Evolutionary conservation across 1,139 yeast genomes (phyloP).

Genomic region (Scheffersomyces cryptocercus): DNA sequence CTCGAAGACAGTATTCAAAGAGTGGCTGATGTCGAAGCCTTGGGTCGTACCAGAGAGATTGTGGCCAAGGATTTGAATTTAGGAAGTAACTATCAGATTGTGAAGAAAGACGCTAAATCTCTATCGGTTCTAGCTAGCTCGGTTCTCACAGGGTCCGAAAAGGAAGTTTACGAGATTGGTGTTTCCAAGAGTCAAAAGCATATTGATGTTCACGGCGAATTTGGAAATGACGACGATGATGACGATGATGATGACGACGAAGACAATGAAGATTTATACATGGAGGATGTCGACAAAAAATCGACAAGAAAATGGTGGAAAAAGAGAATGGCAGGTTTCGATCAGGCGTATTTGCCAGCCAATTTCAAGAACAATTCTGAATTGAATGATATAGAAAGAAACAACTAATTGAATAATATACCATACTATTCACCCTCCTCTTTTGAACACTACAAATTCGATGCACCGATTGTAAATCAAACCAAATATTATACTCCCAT

Average conservation of each 20-base stretch:
- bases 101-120: constrained; percentile 9
- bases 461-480: too few relatives aligned
- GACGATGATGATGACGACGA: constrained; percentile 32
- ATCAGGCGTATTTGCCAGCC: not conserved
- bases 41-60: constrained; percentile 81
- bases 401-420: too few relatives aligned
- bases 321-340: constrained; percentile 30
- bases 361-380: not conserved
- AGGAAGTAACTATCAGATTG: constrained; percentile 43
- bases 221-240: constrained; percentile 15
- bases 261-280: constrained; percentile 29
- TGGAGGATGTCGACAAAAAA: constrained; percentile 44
- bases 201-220: constrained; percentile 21
- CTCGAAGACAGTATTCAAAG: constrained; percentile 69
- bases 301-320: constrained; percentile 50
- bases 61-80: constrained; percentile 67
- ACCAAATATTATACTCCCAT: too few relatives aligned
- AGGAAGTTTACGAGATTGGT: constrained; percentile 11
- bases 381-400: too few relatives aligned
- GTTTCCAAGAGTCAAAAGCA: constrained; percentile 21
- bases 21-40: constrained; percentile 72
- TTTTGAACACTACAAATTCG: too few relatives aligned
- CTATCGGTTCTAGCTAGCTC: not conserved
- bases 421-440: too few relatives aligned
- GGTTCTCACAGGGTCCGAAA: not conserved